Evolutionary conservation across 441 rosid genomes (phyloP).

Genomic region (Caryocar brasiliense): DNA sequence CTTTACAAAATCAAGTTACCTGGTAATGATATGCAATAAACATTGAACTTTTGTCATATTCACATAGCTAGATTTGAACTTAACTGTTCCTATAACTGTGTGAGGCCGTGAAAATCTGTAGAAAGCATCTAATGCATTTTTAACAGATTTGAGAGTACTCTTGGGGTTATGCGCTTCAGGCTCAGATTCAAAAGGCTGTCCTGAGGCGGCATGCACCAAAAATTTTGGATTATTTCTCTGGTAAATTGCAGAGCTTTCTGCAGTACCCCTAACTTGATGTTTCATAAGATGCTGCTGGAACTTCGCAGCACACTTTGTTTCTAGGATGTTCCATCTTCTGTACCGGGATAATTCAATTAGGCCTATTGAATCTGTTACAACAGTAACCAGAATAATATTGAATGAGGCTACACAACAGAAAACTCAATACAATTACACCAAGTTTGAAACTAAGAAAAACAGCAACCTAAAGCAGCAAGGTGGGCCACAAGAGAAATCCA

Average conservation of each 20-base stretch:
- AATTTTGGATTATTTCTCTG: constrained; percentile 23
- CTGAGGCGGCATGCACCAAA: constrained; percentile 48
- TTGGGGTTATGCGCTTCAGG: constrained; percentile 33
- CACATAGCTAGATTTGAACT: constrained; percentile 19
- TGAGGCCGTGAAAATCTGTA: constrained; percentile 92
- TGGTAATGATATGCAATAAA: neutral
- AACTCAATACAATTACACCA: neutral
- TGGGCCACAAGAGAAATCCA: neutral
- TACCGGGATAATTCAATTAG: constrained; percentile 23
- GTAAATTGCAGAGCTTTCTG: constrained; percentile 15
- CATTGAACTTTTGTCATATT: neutral
- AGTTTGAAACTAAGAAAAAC: neutral
- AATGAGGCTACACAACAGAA: neutral
- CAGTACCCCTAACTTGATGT: constrained; percentile 22
- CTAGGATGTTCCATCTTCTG: constrained; percentile 22
- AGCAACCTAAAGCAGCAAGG: neutral
- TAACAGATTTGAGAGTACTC: constrained; percentile 22
- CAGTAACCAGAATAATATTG: neutral
- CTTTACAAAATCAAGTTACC: neutral
- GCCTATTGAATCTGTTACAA: constrained; percentile 17
- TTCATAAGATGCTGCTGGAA: constrained; percentile 19
- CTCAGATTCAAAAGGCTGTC: constrained; percentile 49
- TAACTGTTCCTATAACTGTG: constrained; percentile 92
- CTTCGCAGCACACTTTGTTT: constrained; percentile 12
- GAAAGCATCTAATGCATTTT: constrained; percentile 53